These are phyloP conservation scores for Cercis canadensis DNA, from an alignment of 306 rosid species.

Conservation along the genomic window DNA sequence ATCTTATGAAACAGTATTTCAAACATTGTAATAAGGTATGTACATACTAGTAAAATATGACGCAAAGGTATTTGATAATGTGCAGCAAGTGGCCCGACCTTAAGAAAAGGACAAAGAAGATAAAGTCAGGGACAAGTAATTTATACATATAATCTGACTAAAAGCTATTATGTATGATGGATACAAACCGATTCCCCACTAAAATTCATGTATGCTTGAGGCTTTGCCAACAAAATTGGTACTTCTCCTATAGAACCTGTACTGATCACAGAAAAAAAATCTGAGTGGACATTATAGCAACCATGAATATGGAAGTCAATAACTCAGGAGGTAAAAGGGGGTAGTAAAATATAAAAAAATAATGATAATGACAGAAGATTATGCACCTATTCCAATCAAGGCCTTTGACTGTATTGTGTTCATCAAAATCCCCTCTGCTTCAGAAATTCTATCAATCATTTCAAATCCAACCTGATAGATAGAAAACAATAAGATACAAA, in stretches of 20 bases:
- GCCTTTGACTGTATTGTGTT: constrained; percentile 92
- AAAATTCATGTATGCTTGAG: constrained; percentile 90
- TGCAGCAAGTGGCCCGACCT: constrained; percentile 98
- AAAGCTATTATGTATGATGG: constrained; percentile 2
- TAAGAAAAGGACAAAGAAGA: constrained; percentile 22
- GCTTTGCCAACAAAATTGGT: constrained; percentile 89
- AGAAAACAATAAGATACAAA: constrained; percentile 29
- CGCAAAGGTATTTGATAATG: constrained; percentile 89
- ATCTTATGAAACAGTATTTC: background rate
- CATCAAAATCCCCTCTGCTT: constrained; percentile 73
- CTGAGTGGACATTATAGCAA: constrained; percentile 29
- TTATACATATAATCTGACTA: background rate
- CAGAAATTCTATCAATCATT: constrained; percentile 72
- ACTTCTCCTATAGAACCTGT: constrained; percentile 94
- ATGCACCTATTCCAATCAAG: constrained; percentile 82
- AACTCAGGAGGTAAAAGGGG: background rate
- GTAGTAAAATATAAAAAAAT: background rate
- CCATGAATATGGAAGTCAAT: constrained; percentile 1
- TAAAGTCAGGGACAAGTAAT: too few relatives aligned
- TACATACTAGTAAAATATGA: constrained; percentile 77
- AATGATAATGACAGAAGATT: constrained; percentile 28
- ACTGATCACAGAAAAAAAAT: constrained; percentile 43
- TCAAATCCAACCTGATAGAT: constrained; percentile 83
- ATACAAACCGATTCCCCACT: constrained; percentile 92
- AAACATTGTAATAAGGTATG: constrained; percentile 3